phyloP scores from a whole-genome alignment of 1,139 yeast species.

The Suhomyces chickasaworum region DNA sequence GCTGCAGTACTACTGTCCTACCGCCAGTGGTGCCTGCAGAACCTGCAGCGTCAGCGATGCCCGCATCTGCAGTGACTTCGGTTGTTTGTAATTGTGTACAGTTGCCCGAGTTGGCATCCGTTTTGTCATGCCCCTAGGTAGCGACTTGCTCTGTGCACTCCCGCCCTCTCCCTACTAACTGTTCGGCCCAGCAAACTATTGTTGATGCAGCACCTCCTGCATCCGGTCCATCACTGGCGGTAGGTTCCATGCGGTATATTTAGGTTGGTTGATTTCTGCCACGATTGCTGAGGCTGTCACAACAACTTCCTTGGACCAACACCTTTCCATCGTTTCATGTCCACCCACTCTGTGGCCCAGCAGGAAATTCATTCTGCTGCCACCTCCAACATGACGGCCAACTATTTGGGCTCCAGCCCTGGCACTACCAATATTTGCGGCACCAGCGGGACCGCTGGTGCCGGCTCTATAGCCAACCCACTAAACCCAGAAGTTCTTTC shows the following conservation, averaged over 20 bases:
- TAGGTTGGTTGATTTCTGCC: constrained; percentile 3
- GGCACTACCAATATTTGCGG: background rate
- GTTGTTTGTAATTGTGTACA: background rate
- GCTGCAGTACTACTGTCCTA: background rate
- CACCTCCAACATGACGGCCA: background rate
- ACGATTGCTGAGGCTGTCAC: constrained; percentile 5
- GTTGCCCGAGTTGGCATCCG: background rate
- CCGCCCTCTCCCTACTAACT: background rate
- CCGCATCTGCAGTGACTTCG: background rate
- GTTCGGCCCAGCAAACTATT: background rate
- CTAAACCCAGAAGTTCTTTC: background rate
- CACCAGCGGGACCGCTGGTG: background rate
- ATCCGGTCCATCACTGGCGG: constrained; percentile 1
- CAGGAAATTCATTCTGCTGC: background rate
- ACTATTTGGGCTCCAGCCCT: background rate
- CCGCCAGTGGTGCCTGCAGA: background rate
- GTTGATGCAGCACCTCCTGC: constrained; percentile 8
- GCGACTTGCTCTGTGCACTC: constrained; percentile 2
- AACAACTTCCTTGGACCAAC: background rate
- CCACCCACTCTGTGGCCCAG: background rate
- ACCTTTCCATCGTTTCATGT: background rate
- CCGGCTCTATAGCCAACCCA: background rate
- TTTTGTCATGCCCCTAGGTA: background rate
- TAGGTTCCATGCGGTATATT: constrained; percentile 4
- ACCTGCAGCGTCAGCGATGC: background rate